A percentile compares a stretch with the other conserved stretches of the same genome.
Conservation (phyloP, 2,329 filamentous ascomycete species). For the Ceratocystis eucalypticola region DNA sequence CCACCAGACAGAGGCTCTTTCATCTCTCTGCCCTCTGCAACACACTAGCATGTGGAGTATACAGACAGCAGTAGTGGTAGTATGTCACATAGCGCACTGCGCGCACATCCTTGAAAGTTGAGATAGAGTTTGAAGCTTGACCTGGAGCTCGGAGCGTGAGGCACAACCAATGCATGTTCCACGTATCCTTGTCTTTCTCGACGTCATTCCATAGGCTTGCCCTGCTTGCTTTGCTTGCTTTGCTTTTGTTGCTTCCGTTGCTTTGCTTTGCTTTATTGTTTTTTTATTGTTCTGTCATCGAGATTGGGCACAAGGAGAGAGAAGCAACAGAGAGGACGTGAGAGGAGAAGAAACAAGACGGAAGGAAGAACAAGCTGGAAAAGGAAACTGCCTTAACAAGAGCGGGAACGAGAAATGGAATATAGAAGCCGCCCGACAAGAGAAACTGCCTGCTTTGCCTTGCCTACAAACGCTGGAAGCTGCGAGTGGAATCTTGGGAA, state of each 20-base stretch:
- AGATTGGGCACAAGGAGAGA: neutral
- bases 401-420: neutral
- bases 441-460: neutral
- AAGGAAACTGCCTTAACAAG: neutral
- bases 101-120: neutral
- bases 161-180: neutral
- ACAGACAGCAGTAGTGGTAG: too few relatives aligned
- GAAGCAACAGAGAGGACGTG: neutral
- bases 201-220: neutral
- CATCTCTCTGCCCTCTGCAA: neutral
- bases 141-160: neutral
- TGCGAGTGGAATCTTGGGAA: neutral
- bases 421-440: neutral
- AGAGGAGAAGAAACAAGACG: neutral
- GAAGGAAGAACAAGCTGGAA: neutral
- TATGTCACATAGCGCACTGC: too few relatives aligned
- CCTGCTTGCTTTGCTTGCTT: too few relatives aligned
- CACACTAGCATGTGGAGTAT: too few relatives aligned
- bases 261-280: too few relatives aligned
- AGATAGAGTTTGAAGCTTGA: neutral
- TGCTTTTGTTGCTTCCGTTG: too few relatives aligned
- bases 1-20: neutral
- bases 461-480: neutral
- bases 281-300: neutral
- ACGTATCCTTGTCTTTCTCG: neutral